Conservation (phyloP, 169 alveolate genomes). For the Cryptosporidium andersoni region DNA sequence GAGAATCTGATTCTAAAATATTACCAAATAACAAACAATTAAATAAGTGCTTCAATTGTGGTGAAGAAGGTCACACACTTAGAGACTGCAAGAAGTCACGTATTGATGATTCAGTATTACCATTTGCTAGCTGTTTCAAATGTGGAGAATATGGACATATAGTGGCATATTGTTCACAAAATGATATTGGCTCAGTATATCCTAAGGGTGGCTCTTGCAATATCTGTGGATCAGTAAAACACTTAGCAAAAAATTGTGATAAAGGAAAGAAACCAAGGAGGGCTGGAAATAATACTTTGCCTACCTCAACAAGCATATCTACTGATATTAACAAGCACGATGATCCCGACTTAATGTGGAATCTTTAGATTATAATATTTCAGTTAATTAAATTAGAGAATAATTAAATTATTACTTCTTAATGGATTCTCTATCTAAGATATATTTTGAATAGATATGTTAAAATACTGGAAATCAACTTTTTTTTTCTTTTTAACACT, state of each 20-base stretch:
- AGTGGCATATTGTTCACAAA: slow-evolving; percentile 60
- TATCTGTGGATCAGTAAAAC: slow-evolving; percentile 64
- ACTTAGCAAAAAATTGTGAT: slow-evolving; percentile 53
- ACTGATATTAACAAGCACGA: neutral
- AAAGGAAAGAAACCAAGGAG: neutral
- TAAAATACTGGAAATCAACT: too few species aligned
- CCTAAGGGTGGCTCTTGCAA: slow-evolving; percentile 69
- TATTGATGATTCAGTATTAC: slow-evolving; percentile 33
- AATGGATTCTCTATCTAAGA: too few species aligned
- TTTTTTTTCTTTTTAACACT: neutral
- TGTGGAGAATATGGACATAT: slow-evolving; percentile 59
- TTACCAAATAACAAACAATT: neutral
- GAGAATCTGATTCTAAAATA: neutral
- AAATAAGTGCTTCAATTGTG: slow-evolving; percentile 42
- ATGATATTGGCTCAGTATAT: slow-evolving; percentile 39
- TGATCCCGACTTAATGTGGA: slow-evolving; percentile 70
- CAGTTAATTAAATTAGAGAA: neutral
- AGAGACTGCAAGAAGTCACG: slow-evolving; percentile 60
- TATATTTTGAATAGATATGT: too few species aligned
- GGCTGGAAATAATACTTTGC: neutral
- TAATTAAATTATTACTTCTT: too few species aligned
- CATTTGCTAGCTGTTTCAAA: slow-evolving; percentile 66
- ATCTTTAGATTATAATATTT: slow-evolving; percentile 1
- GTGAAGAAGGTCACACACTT: slow-evolving; percentile 57
- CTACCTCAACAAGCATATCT: neutral